Base-by-base conservation (phyloP, 768 basidiomycete species). In the Asterophora parasitica region DNA sequence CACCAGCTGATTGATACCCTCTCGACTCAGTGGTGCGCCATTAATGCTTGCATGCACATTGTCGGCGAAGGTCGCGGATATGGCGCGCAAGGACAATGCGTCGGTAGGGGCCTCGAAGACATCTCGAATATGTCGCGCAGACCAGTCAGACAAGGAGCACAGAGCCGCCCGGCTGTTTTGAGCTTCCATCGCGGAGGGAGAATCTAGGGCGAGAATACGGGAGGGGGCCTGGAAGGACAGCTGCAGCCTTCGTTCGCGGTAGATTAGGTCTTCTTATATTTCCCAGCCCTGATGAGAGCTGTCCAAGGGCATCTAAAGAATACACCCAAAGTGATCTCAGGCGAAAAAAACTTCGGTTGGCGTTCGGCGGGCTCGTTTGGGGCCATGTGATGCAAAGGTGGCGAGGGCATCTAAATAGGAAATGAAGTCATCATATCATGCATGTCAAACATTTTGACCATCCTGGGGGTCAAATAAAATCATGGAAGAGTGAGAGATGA, bases 31-130 rank as follows among this genome's bases (percentile, higher is more conserved):
- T 27, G 67, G 62, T 9, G 58, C 54, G 35, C 77, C 79, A 50
- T 81, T 81, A 17, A 77, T 52, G 13, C 58, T 68, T 11, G 69
- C 74, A 2, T 56, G 58, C 26, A 79, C 53, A 26, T 63, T 48
- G 13, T 67, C 62, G 0, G 75, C 61, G 56, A 81, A 81, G 3
- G 79, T 78, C 8, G 63, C 55, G 23, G 65, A 63, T 39, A 79
- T 66, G 27, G 76, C 76, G 27, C 61, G 64, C 9, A 70, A 57
- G 19, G 69, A 66, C 27, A 71, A 68, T 23, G 67, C 65, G 49
- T 76, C 71, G n/a, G 62, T 70, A 20, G 63, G 58, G 1, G 76
- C 74, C 57, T 79, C 77, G 56, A 81, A 81, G 41, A 81, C 65
- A 39, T 60, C 64, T 31, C 61, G 64, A 52, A 79, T 78, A 57